Percentiles rank a stretch among this genome's conserved stretches.
phyloP scores from a whole-genome alignment of 164 flowering plant species.

The Liquidambar formosana region DNA sequence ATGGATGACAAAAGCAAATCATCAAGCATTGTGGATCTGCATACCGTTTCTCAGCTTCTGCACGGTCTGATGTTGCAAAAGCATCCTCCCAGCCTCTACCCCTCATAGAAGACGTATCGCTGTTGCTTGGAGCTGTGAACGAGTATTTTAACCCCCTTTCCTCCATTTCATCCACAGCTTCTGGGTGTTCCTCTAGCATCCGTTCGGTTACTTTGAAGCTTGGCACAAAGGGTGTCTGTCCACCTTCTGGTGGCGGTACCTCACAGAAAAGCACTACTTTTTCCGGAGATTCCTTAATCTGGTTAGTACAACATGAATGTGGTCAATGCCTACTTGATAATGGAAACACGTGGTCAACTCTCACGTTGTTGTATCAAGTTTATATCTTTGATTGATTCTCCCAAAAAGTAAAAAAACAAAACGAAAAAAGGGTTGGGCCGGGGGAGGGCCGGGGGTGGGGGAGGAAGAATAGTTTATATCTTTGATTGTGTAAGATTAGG shows the following conservation, averaged over 20 bases:
- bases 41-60: constrained; percentile 55
- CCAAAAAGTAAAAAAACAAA: too few relatives aligned
- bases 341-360: too few relatives aligned
- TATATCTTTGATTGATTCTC: too few relatives aligned
- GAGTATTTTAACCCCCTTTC: constrained; percentile 51
- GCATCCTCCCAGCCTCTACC: constrained; percentile 72
- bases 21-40: not conserved
- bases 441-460: too few relatives aligned
- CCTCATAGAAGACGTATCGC: constrained; percentile 53
- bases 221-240: constrained; percentile 67
- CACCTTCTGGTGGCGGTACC: constrained; percentile 61
- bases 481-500: too few relatives aligned
- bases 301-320: too few relatives aligned
- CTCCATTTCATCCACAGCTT: constrained; percentile 53
- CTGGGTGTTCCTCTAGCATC: constrained; percentile 59
- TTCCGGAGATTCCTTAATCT: constrained; percentile 52
- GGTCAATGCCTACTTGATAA: too few relatives aligned
- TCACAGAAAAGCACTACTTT: constrained; percentile 60
- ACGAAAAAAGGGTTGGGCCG: too few relatives aligned
- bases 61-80: constrained; percentile 49
- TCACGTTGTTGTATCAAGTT: too few relatives aligned
- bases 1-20: too few relatives aligned
- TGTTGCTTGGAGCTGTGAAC: constrained; percentile 46
- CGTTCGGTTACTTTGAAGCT: constrained; percentile 53
- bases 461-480: too few relatives aligned